phyloP scores from a whole-genome alignment of 2,329 filamentous ascomycete species.

The Scedosporium boydii region DNA sequence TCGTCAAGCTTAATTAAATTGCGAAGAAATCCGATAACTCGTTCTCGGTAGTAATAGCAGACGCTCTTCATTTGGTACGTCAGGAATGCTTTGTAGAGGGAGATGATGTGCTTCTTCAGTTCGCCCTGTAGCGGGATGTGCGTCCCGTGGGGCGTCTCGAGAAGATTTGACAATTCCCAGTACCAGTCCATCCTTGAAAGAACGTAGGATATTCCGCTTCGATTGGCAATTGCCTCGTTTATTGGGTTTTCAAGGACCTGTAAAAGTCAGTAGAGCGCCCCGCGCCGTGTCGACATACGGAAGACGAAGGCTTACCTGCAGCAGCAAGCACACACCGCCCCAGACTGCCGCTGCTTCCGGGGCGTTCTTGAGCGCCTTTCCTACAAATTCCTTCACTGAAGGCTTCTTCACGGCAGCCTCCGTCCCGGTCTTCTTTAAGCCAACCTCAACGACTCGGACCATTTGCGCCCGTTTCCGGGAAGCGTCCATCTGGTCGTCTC shows the following conservation, averaged over 20 bases:
- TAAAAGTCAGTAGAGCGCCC: background rate
- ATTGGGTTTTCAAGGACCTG: constrained; percentile 22
- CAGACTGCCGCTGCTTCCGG: constrained; percentile 26
- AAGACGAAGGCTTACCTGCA: constrained; percentile 18
- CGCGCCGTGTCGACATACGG: background rate
- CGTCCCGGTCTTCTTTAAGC: background rate
- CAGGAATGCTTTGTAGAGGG: constrained; percentile 29
- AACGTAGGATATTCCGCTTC: constrained; percentile 23
- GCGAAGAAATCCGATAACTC: constrained; percentile 16
- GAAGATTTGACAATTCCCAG: constrained; percentile 18
- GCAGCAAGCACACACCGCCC: constrained; percentile 22
- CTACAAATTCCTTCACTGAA: constrained; percentile 11
- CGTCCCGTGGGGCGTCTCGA: constrained; percentile 12
- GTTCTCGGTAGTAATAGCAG: constrained; percentile 23
- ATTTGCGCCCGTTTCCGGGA: background rate
- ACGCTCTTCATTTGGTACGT: constrained; percentile 30
- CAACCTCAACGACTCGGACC: background rate
- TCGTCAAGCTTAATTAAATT: constrained; percentile 19
- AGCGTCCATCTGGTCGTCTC: background rate
- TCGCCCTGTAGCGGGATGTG: constrained; percentile 9
- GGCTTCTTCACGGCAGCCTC: background rate
- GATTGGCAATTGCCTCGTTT: constrained; percentile 18
- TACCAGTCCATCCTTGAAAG: constrained; percentile 29
- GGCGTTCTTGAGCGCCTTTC: constrained; percentile 16
- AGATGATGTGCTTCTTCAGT: constrained; percentile 15